These are phyloP conservation scores for Fragilaria crotonensis DNA, from an alignment of 108 stramenopile species.

Conservation along the genomic window DNA sequence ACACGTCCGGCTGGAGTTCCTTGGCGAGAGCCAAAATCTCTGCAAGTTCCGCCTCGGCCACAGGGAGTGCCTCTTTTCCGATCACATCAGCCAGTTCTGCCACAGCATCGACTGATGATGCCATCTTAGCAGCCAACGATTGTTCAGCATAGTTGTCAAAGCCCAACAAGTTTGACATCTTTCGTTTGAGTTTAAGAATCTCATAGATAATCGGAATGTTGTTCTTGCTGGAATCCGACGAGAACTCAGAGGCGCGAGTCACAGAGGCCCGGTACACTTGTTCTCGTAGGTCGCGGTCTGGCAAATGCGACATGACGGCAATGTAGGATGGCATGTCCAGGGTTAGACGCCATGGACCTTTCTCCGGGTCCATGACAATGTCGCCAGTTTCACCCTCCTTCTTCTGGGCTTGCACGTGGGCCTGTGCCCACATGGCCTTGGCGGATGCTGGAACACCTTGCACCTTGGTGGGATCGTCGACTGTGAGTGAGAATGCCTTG, in stretches of 20 bases:
- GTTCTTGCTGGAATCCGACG: conserved; percentile 55
- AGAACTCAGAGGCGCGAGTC: conserved; percentile 72
- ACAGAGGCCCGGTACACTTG: conserved; percentile 87
- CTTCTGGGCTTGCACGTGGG: conserved; percentile 38
- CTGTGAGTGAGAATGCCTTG: conserved; percentile 76
- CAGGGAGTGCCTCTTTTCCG: conserved; percentile 87
- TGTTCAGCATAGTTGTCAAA: conserved; percentile 87
- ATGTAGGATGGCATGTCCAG: conserved; percentile 92
- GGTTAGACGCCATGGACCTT: conserved; percentile 91
- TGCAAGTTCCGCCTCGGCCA: conserved; percentile 82
- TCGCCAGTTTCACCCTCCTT: conserved; percentile 27
- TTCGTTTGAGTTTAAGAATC: conserved; percentile 75
- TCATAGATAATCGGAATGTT: conserved; percentile 91
- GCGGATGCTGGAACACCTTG: conserved; percentile 90
- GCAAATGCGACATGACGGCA: conserved; percentile 88
- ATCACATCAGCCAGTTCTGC: conserved; percentile 84
- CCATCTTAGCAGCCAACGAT: conserved; percentile 91
- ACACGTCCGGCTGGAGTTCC: conserved; percentile 73
- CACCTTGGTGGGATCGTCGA: conserved; percentile 64
- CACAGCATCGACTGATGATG: conserved; percentile 79
- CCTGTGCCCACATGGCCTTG: conserved; percentile 84
- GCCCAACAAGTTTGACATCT: conserved; percentile 82
- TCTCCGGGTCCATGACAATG: conserved; percentile 58
- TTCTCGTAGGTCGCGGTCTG: conserved; percentile 81
- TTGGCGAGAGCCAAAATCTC: conserved; percentile 80